Percentiles rank a stretch among this genome's conserved stretches.
Evolutionary conservation across 2,329 filamentous ascomycete species (phyloP).

Genomic region (Fusarium nelsonii): DNA sequence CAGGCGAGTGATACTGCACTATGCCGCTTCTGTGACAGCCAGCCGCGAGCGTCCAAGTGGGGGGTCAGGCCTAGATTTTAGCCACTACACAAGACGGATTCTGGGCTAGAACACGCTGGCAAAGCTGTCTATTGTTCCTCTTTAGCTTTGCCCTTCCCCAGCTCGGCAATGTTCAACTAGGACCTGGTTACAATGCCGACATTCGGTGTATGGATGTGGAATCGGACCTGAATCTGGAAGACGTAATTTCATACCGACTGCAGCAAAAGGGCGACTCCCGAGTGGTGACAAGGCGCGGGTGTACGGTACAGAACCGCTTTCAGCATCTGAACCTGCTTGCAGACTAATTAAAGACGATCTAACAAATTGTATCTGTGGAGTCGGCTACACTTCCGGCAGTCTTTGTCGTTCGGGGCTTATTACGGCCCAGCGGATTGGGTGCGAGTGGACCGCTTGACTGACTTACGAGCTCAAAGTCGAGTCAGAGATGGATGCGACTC

Average conservation of each 20-base stretch:
- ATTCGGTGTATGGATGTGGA: constrained; percentile 24
- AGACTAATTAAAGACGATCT: constrained; percentile 36
- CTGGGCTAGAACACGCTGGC: constrained; percentile 30
- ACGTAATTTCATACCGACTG: constrained; percentile 7
- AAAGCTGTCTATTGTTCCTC: constrained; percentile 18
- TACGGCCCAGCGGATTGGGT: constrained; percentile 49
- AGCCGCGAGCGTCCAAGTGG: constrained; percentile 33
- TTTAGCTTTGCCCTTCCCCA: constrained; percentile 20
- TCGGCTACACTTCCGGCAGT: constrained; percentile 50
- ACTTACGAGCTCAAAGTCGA: constrained; percentile 39
- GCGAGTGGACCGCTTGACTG: constrained; percentile 40
- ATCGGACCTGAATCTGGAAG: constrained; percentile 2
- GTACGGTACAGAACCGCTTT: constrained; percentile 17
- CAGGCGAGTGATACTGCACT: constrained; percentile 39
- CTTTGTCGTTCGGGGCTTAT: constrained; percentile 47
- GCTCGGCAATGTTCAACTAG: constrained; percentile 34
- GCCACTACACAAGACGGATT: constrained; percentile 33
- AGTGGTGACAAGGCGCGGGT: constrained; percentile 17
- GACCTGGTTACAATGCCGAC: constrained; percentile 36
- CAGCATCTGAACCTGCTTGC: constrained; percentile 31
- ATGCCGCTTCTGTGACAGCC: constrained; percentile 42
- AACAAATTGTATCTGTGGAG: constrained; percentile 45
- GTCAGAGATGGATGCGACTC: constrained; percentile 34
- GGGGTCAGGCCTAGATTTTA: constrained; percentile 34
- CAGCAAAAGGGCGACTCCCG: constrained; percentile 32